A percentile compares a stretch with the other conserved stretches of the same genome.
phyloP scores from a whole-genome alignment of 306 rosid species.

The Gynostemma pentaphyllum region DNA sequence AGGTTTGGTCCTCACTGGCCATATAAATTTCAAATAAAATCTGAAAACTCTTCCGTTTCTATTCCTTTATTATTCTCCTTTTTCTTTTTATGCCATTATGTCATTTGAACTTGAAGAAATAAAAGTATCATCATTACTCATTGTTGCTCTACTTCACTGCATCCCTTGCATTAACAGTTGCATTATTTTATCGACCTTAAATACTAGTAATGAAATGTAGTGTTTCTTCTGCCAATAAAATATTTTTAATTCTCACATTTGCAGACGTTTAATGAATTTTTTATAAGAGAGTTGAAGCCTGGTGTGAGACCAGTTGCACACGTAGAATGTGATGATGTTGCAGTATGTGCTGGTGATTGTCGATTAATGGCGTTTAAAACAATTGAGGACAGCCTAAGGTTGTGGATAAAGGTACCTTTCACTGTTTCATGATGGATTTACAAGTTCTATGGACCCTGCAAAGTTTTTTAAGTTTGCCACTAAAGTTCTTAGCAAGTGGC shows the following conservation, averaged over 20 bases:
- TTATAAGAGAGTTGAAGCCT: constrained; percentile 76
- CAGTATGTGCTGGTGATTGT: constrained; percentile 84
- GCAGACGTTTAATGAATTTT: constrained; percentile 95
- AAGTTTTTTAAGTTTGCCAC: neutral
- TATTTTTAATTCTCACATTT: constrained; percentile 12
- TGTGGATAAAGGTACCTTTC: constrained; percentile 87
- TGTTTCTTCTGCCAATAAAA: neutral
- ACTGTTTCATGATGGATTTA: neutral
- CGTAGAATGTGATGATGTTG: constrained; percentile 56
- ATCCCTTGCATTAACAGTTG: neutral
- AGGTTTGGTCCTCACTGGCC: neutral
- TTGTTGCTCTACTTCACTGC: neutral
- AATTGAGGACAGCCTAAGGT: constrained; percentile 60
- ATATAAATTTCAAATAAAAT: too few relatives aligned
- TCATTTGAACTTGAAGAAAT: neutral
- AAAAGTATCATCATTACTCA: too few relatives aligned
- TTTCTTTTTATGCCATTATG: neutral
- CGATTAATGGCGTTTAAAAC: constrained; percentile 81
- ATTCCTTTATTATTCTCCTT: too few relatives aligned
- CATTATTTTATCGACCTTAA: too few relatives aligned
- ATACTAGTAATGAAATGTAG: neutral
- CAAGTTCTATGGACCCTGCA: neutral
- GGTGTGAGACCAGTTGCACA: constrained; percentile 65
- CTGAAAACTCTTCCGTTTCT: neutral
- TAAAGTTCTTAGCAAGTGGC: neutral